Conservation (phyloP, 164 flowering plant genomes). For the Warburgia ugandensis region DNA sequence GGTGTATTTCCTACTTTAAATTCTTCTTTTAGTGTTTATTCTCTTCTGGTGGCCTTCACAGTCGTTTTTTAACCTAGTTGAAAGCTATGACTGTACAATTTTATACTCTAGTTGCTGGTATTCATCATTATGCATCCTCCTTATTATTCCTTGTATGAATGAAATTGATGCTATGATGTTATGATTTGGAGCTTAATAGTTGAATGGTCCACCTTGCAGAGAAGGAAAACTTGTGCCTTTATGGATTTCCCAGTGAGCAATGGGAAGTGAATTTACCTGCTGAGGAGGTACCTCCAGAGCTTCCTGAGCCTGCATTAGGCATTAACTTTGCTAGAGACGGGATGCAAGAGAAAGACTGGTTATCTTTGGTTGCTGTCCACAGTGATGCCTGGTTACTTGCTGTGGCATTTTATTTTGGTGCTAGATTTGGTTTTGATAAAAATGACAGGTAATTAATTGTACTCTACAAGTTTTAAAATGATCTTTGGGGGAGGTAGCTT, state of each 20-base stretch:
- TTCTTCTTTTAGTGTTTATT: no score
- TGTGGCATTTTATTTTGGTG: constrained; percentile 75
- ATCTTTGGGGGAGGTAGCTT: no score
- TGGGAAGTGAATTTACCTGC: constrained; percentile 91
- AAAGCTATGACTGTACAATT: no score
- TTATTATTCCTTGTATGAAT: neutral
- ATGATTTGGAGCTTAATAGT: neutral
- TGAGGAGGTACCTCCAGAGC: constrained; percentile 88
- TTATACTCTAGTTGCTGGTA: no score
- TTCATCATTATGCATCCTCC: no score
- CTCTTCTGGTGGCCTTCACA: no score
- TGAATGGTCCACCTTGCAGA: constrained; percentile 31
- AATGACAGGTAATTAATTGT: constrained; percentile 59
- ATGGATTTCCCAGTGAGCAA: constrained; percentile 70
- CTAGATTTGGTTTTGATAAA: constrained; percentile 69
- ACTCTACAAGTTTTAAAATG: no score
- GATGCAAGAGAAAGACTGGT: constrained; percentile 84
- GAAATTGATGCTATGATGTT: neutral
- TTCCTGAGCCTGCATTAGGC: constrained; percentile 87
- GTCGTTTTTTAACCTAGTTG: no score
- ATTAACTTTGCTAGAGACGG: constrained; percentile 93
- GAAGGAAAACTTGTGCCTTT: constrained; percentile 80
- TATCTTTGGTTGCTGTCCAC: constrained; percentile 80
- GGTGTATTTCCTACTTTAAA: no score
- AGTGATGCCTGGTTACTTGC: constrained; percentile 90